phyloP scores from a whole-genome alignment of 2,329 filamentous ascomycete species.

The Talaromyces piceae region DNA sequence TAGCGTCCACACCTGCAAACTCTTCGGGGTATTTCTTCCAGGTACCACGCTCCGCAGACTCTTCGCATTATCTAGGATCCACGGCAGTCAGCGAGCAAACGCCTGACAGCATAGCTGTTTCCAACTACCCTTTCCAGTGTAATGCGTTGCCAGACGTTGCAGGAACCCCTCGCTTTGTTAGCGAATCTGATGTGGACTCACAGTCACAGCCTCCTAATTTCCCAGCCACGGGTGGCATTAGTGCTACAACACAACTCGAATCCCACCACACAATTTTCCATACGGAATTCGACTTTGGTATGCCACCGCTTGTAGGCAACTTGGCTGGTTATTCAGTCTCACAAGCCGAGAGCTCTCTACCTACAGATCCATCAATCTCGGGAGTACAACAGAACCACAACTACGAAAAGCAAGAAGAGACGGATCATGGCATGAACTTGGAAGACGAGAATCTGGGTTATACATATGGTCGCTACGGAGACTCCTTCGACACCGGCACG shows the following conservation, averaged over 20 bases:
- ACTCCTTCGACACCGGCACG: neutral
- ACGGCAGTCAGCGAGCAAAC: neutral
- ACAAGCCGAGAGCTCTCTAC: neutral
- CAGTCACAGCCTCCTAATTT: neutral
- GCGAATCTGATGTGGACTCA: neutral
- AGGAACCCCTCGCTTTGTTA: neutral
- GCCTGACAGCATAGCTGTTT: neutral
- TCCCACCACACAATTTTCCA: neutral
- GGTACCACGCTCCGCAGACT: neutral
- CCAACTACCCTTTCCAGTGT: neutral
- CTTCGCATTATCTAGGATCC: neutral
- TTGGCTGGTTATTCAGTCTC: neutral
- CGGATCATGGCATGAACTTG: neutral
- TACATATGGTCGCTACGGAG: neutral
- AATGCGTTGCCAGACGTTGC: neutral
- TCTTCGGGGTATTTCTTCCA: neutral
- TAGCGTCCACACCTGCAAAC: conserved; percentile 22
- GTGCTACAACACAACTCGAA: neutral
- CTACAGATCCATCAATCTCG: neutral
- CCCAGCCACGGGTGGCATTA: neutral
- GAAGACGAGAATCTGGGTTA: neutral
- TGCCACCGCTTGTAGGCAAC: neutral
- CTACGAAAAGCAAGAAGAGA: neutral
- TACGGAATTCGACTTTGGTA: neutral
- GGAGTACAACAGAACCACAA: neutral